These are phyloP conservation scores for Amanita thiersii DNA, from an alignment of 768 basidiomycete genomes.

Conservation along the genomic window DNA sequence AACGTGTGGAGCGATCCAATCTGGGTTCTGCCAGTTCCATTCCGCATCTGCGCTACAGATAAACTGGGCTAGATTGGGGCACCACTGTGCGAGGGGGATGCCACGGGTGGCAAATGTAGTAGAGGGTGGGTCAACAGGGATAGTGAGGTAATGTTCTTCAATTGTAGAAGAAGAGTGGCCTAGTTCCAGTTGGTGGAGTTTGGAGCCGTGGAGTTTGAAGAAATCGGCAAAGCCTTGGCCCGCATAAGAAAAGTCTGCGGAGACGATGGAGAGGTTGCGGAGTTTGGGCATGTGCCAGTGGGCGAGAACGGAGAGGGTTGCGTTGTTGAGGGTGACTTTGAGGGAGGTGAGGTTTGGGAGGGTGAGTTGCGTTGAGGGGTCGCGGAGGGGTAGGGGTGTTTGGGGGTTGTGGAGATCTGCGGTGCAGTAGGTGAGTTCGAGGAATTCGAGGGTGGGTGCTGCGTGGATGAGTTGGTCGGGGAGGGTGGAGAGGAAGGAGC, in stretches of 20 bases:
- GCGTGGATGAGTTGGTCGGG: constrained; percentile 44
- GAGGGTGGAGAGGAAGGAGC: constrained; percentile 45
- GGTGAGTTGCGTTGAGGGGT: constrained; percentile 25
- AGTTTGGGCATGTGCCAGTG: constrained; percentile 60
- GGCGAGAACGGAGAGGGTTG: constrained; percentile 59
- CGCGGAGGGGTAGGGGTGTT: constrained; percentile 8
- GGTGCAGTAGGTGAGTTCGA: constrained; percentile 57
- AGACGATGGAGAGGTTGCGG: constrained; percentile 57
- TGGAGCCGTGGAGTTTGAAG: constrained; percentile 56
- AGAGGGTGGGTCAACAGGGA: constrained; percentile 21
- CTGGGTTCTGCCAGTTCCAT: constrained; percentile 74
- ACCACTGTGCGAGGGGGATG: constrained; percentile 56
- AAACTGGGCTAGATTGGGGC: constrained; percentile 60
- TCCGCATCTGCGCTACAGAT: constrained; percentile 73
- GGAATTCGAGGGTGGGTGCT: constrained; percentile 51
- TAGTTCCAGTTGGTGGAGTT: constrained; percentile 59
- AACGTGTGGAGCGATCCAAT: constrained; percentile 76
- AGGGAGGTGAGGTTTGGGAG: constrained; percentile 63
- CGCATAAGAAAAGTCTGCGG: constrained; percentile 66
- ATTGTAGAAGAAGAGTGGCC: constrained; percentile 64
- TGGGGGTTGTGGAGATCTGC: constrained; percentile 29
- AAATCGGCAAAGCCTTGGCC: constrained; percentile 56
- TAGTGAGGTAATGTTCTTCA: constrained; percentile 58
- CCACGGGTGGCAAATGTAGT: constrained; percentile 26
- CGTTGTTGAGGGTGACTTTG: constrained; percentile 64